These are phyloP conservation scores for maize (Zea mays) DNA, from an alignment of 176 grass and related monocot species.

Conservation along the genomic window DNA sequence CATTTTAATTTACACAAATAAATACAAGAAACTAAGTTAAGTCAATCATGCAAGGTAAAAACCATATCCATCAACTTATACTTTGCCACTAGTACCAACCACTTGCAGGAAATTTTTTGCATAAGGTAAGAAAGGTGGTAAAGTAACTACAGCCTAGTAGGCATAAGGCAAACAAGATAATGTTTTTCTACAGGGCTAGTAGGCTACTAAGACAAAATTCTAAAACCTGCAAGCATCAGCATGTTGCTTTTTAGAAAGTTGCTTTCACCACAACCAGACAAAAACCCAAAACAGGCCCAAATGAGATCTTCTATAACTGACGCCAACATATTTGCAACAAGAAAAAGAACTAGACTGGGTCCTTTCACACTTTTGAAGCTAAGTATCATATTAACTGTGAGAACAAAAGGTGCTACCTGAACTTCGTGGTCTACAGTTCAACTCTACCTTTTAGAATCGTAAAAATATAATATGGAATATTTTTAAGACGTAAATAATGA, in stretches of 20 bases:
- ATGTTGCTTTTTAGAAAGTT: background rate
- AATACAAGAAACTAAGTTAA: background rate
- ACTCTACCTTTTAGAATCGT: constrained; percentile 13
- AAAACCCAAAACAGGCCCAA: constrained; percentile 8
- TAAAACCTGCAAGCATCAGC: background rate
- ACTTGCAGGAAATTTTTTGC: background rate
- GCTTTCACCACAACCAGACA: constrained; percentile 28
- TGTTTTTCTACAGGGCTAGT: background rate
- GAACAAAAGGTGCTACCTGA: background rate
- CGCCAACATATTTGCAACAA: constrained; percentile 15
- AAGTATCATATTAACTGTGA: background rate
- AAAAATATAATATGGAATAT: background rate
- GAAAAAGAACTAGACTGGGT: background rate
- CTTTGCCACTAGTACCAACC: background rate
- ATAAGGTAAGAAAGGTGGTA: background rate
- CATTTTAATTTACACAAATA: background rate
- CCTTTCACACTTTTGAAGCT: background rate
- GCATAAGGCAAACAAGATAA: background rate
- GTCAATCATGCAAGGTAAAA: no score
- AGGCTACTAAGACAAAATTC: background rate
- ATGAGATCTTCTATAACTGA: background rate
- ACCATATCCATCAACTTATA: background rate
- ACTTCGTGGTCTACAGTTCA: background rate
- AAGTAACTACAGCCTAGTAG: background rate
- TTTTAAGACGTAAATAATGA: background rate